Percentiles rank a stretch among this genome's conserved stretches.
Conservation (phyloP, 495 filamentous ascomycete species). For the Penicillium chermesinum region DNA sequence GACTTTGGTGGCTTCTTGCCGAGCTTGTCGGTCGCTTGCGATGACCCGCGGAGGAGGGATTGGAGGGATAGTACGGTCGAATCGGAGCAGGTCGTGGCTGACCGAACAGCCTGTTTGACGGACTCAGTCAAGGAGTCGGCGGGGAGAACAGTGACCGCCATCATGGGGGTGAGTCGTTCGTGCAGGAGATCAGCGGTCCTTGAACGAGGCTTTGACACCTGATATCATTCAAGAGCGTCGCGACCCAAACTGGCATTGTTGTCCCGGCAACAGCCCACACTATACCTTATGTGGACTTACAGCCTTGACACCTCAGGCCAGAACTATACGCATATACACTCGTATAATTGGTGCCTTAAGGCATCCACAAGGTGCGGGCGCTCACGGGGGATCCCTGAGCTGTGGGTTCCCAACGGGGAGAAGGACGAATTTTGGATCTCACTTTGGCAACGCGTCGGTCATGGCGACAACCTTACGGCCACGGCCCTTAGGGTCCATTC, state of each 20-base stretch:
- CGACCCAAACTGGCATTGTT: constrained; percentile 23
- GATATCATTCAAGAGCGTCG: constrained; percentile 24
- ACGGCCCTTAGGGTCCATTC: constrained; percentile 9
- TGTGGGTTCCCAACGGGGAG: too few relatives aligned
- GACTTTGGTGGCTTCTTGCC: constrained; percentile 22
- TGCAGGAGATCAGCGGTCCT: constrained; percentile 15
- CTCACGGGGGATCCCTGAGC: too few relatives aligned
- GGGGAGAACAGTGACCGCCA: constrained; percentile 38
- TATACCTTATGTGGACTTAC: constrained; percentile 17
- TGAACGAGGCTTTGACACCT: constrained; percentile 16
- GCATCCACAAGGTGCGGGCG: too few relatives aligned
- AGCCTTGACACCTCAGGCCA: constrained; percentile 19
- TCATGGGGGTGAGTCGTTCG: constrained; percentile 10
- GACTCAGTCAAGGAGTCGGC: constrained; percentile 36
- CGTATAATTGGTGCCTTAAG: too few relatives aligned
- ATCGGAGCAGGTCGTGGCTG: constrained; percentile 44
- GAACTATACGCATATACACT: too few relatives aligned
- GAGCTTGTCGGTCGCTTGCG: constrained; percentile 25
- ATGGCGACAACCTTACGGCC: constrained; percentile 14
- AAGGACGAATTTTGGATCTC: not conserved
- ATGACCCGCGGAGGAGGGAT: constrained; percentile 36
- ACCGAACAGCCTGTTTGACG: constrained; percentile 46
- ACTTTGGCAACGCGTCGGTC: not conserved
- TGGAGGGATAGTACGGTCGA: constrained; percentile 43
- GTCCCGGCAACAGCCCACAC: constrained; percentile 36